Evolutionary conservation across 192 early-diverging fungal genomes (phyloP).

Genomic region (Coemansia umbellata): DNA sequence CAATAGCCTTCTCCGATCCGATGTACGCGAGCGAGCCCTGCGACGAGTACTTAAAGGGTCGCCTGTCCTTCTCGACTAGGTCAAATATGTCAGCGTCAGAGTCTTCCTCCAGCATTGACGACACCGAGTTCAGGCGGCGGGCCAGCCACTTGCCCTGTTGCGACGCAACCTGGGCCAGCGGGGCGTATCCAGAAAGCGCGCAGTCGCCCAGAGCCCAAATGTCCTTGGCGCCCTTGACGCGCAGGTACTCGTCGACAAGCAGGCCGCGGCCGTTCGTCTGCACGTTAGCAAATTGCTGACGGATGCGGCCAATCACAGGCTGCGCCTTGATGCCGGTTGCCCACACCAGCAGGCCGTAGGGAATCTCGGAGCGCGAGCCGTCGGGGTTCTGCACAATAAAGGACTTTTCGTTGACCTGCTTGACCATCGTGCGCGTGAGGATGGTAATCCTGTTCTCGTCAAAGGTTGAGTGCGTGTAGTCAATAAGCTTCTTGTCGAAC

Average conservation of each 20-base stretch:
- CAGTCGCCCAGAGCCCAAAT: conserved; percentile 91
- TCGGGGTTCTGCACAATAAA: conserved; percentile 58
- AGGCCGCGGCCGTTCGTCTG: conserved; percentile 56
- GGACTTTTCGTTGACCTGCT: conserved; percentile 59
- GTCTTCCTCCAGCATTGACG: not conserved
- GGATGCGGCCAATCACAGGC: conserved; percentile 56
- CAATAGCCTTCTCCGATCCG: conserved; percentile 92
- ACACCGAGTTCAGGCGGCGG: conserved; percentile 56
- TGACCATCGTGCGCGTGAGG: conserved; percentile 63
- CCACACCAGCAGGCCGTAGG: conserved; percentile 74
- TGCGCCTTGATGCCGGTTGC: conserved; percentile 70
- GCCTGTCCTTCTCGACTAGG: conserved; percentile 22
- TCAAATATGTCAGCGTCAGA: conserved; percentile 16
- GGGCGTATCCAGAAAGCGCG: conserved; percentile 69
- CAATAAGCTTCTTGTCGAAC: conserved; percentile 73
- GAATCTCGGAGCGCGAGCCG: conserved; percentile 45
- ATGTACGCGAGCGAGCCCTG: conserved; percentile 89
- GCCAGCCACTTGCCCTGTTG: conserved; percentile 89
- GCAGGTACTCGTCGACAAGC: conserved; percentile 70
- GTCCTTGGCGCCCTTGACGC: conserved; percentile 65
- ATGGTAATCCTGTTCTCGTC: conserved; percentile 72
- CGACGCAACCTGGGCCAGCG: conserved; percentile 87
- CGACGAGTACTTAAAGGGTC: conserved; percentile 79
- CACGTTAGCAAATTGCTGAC: conserved; percentile 28
- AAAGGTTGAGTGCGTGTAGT: conserved; percentile 76